Evolutionary conservation across 75 land plant species (phyloP).

Genomic region (Gnetum montanum): DNA sequence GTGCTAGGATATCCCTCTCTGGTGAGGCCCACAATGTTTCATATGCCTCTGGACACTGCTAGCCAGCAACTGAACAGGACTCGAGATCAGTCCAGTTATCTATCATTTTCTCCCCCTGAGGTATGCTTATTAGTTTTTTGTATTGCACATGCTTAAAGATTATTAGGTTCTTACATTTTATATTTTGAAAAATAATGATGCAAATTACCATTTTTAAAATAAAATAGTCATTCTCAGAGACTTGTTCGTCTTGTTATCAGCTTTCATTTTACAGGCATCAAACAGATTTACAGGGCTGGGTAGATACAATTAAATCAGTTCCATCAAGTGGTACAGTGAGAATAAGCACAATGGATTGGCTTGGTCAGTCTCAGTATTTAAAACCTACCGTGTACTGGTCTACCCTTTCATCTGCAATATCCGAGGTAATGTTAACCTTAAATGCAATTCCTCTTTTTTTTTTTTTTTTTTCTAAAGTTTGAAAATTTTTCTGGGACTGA

Average conservation of each 20-base stretch:
- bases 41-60: constrained; percentile 40
- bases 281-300: constrained; percentile 83
- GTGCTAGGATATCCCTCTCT: constrained; percentile 57
- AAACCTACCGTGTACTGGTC: constrained; percentile 58
- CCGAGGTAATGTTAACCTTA: constrained; percentile 50
- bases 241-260: constrained; percentile 12
- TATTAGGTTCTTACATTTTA: no score
- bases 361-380: constrained; percentile 69
- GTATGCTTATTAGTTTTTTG: constrained; percentile 18
- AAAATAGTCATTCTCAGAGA: background rate
- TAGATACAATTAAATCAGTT: constrained; percentile 77
- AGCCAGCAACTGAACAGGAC: constrained; percentile 24
- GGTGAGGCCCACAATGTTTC: constrained; percentile 44
- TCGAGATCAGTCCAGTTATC: constrained; percentile 32
- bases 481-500: background rate
- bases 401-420: constrained; percentile 65
- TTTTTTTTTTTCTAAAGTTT: background rate
- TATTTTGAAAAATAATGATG: no score
- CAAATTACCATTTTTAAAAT: no score
- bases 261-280: constrained; percentile 51
- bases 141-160: background rate
- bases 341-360: constrained; percentile 92
- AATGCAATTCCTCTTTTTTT: background rate
- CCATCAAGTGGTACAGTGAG: constrained; percentile 44
- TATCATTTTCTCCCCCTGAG: constrained; percentile 92